Evolutionary conservation across 805 yeast species (phyloP), one percentile per base, ranked within the genome.

Genomic region (Candida maltosa): DNA sequence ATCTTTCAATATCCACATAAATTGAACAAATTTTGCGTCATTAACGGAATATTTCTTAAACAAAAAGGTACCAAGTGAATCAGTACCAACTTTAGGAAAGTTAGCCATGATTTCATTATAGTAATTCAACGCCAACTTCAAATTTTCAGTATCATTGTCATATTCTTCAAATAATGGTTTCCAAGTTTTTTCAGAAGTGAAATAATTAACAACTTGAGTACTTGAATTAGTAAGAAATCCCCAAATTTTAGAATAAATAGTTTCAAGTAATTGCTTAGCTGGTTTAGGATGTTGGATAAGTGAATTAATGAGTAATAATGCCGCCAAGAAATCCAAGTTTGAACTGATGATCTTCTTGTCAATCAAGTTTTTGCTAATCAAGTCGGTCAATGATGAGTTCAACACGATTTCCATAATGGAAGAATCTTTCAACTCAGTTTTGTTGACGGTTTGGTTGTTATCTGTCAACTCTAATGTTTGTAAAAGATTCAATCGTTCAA

Each of bases 311-410:
- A 77, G 34, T 1, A 75, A 48, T 4, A 70, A 75, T 12, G 73
- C 62, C 16, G 74, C 62, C 7, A 35, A 27, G 6, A 70, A 56
- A 45, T 80, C 86, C 21, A 72, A 45, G 20, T 68, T 69, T 9
- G 71, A 52, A 6, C 62, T 58, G 3, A 79, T 75, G 16, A 68
- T 49, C 33, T 69, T 63, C 10, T 53, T 44, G 11, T 38, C 14
- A 9, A 22, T 15, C 11, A 23, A 14, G 6, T 29, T 16, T 9
- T 28, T 15, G 6, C 23, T 31, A 6, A 26, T 15, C 7, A 42
- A 22, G 16, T 37, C 39, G 6, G 26, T 14, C 11, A 17, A 16
- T 1, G 56, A 41, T 2, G 37, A 21, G 50, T 25, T 68, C 69
- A 42, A 60, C 58, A 44, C 58, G 63, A 5, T 67, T 16, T 45